Evolutionary conservation across 345 rosid genomes (phyloP).

Genomic region (Toxicodendron radicans): DNA sequence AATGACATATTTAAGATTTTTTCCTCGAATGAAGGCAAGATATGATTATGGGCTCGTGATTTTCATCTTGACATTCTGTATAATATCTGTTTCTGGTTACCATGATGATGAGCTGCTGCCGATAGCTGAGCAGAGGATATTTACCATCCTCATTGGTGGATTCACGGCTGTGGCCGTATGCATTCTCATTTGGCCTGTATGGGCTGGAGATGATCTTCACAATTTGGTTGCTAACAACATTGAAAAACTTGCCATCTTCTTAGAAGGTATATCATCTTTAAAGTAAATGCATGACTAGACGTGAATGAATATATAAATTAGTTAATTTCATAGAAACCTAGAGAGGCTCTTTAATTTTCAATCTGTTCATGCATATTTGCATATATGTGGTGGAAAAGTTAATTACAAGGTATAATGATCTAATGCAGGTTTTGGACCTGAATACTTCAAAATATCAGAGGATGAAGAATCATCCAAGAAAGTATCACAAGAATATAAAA

Average conservation of each 20-base stretch:
- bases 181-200: slow-evolving; percentile 20
- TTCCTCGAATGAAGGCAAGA: slow-evolving; percentile 41
- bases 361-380: too few species aligned
- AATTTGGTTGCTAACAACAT: slow-evolving; percentile 17
- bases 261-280: slow-evolving; percentile 1
- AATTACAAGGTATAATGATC: too few species aligned
- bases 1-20: slow-evolving; percentile 33
- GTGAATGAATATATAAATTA: too few species aligned
- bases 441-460: slow-evolving; percentile 13
- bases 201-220: slow-evolving; percentile 24
- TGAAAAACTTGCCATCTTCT: slow-evolving; percentile 22
- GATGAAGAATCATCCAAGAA: slow-evolving; percentile 13
- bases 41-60: slow-evolving; percentile 41
- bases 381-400: background rate
- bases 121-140: slow-evolving; percentile 19
- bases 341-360: too few species aligned
- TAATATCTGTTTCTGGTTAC: slow-evolving; percentile 30
- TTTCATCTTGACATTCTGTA: slow-evolving; percentile 36
- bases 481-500: slow-evolving; percentile 24
- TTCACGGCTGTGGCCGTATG: slow-evolving; percentile 2
- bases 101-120: slow-evolving; percentile 12
- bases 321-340: too few species aligned
- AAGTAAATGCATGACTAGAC: too few species aligned
- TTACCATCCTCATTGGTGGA: slow-evolving; percentile 30
- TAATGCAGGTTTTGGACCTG: slow-evolving; percentile 27